Percentiles rank a stretch among this genome's conserved stretches.
Conservation (phyloP, 495 filamentous ascomycete species). For the Penicillium fimorum region DNA sequence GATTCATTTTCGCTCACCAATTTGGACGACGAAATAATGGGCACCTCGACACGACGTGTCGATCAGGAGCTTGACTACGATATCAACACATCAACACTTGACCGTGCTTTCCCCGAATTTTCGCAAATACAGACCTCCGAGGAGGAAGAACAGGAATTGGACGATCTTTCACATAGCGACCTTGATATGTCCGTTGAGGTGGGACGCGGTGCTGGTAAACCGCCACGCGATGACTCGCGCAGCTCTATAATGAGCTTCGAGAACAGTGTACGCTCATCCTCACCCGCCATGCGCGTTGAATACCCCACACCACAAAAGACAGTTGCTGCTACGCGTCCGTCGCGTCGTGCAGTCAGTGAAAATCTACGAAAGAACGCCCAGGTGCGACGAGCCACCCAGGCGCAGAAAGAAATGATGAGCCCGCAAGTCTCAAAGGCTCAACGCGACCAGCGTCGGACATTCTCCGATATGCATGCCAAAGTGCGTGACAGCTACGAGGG, state of each 20-base stretch:
- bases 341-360: constrained; percentile 37
- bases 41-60: constrained; percentile 12
- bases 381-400: constrained; percentile 41
- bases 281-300: constrained; percentile 46
- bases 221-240: constrained; percentile 42
- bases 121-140: constrained; percentile 44
- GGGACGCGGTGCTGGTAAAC: constrained; percentile 41
- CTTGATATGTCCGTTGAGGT: constrained; percentile 45
- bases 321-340: constrained; percentile 17
- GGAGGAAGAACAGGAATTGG: constrained; percentile 25
- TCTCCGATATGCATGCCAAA: constrained; percentile 56
- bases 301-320: constrained; percentile 47
- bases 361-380: constrained; percentile 48
- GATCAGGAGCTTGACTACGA: constrained; percentile 46
- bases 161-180: constrained; percentile 31
- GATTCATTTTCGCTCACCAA: constrained; percentile 13
- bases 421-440: constrained; percentile 37
- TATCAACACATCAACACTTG: constrained; percentile 63
- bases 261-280: constrained; percentile 48
- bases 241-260: constrained; percentile 48
- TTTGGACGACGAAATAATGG: constrained; percentile 11
- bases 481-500: constrained; percentile 55
- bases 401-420: constrained; percentile 48
- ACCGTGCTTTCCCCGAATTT: constrained; percentile 62
- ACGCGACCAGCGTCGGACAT: constrained; percentile 42